These are phyloP conservation scores for Gaultheria prostrata DNA, from an alignment of 148 eudicot genomes.

Conservation along the genomic window DNA sequence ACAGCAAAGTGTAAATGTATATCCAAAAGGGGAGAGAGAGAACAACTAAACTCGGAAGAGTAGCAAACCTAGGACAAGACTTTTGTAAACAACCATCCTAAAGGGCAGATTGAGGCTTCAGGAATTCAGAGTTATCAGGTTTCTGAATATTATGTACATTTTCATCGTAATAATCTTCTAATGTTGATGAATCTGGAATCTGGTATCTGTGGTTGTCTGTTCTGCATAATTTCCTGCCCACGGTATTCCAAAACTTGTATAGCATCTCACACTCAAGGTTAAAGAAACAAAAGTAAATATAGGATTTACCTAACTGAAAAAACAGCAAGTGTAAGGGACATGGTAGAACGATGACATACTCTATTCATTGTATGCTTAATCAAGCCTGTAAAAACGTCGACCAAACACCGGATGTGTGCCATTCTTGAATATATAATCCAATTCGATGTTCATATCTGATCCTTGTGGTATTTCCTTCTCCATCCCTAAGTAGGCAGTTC, in stretches of 20 bases:
- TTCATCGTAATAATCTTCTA: conserved; percentile 21
- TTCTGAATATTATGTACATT: conserved; percentile 23
- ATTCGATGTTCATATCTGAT: background rate
- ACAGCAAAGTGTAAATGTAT: conserved; percentile 11
- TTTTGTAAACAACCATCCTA: conserved; percentile 21
- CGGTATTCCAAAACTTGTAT: too few species aligned
- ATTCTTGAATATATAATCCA: background rate
- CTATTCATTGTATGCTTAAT: too few species aligned
- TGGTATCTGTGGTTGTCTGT: conserved; percentile 22
- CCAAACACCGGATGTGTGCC: background rate
- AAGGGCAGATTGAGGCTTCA: conserved; percentile 28
- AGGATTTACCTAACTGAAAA: background rate
- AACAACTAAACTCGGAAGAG: background rate
- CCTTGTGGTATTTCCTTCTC: background rate
- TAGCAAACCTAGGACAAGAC: conserved; percentile 38
- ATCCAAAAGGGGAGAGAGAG: background rate
- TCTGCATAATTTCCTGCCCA: conserved; percentile 51
- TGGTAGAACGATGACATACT: too few species aligned
- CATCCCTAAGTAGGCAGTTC: too few species aligned
- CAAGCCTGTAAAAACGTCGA: background rate
- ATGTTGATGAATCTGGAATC: conserved; percentile 35
- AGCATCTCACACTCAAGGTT: background rate
- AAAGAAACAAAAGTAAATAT: background rate
- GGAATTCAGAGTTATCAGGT: conserved; percentile 27
- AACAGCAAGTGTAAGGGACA: background rate